A percentile compares a stretch with the other conserved stretches of the same genome.
Evolutionary conservation across 2,329 filamentous ascomycete species (phyloP).

Genomic region (Penicillium decumbens): DNA sequence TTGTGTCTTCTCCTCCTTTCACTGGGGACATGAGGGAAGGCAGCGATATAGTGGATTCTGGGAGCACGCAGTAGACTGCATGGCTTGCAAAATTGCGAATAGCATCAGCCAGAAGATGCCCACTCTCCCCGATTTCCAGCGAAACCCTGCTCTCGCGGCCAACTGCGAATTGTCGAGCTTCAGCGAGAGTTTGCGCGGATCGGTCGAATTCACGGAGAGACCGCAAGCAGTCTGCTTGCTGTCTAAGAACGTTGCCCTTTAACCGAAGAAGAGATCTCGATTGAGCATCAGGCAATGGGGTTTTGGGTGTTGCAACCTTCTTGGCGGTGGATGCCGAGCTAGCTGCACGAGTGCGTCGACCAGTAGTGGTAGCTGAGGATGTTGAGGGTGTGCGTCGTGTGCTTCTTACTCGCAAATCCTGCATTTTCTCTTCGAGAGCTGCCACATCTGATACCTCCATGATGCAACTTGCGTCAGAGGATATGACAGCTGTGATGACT

Average conservation of each 20-base stretch:
- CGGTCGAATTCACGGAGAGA: slow-evolving; percentile 51
- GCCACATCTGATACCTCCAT: slow-evolving; percentile 29
- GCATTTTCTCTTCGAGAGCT: slow-evolving; percentile 42
- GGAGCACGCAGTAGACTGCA: slow-evolving; percentile 80
- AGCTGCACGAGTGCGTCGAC: slow-evolving; percentile 30
- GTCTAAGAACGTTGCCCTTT: slow-evolving; percentile 48
- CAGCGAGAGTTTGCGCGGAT: slow-evolving; percentile 52
- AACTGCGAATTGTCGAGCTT: slow-evolving; percentile 31
- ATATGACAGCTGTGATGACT: slow-evolving; percentile 42
- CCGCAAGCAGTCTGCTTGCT: slow-evolving; percentile 49
- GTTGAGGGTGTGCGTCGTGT: slow-evolving; percentile 24
- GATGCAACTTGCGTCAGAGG: slow-evolving; percentile 29
- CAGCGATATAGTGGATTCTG: slow-evolving; percentile 87
- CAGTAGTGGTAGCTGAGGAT: slow-evolving; percentile 20
- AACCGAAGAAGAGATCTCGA: slow-evolving; percentile 42
- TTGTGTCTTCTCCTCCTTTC: slow-evolving; percentile 38
- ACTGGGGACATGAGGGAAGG: slow-evolving; percentile 56
- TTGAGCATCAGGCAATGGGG: slow-evolving; percentile 26
- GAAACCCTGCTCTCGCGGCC: slow-evolving; percentile 61
- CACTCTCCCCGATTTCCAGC: slow-evolving; percentile 35
- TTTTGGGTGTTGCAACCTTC: slow-evolving; percentile 16
- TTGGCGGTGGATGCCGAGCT: slow-evolving; percentile 22
- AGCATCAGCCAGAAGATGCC: slow-evolving; percentile 37
- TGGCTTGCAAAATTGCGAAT: slow-evolving; percentile 61
- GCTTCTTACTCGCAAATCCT: slow-evolving; percentile 37